Percentiles rank a stretch among this genome's conserved stretches.
These are phyloP conservation scores for Malus sylvestris DNA, from an alignment of 306 rosid species.

Conservation along the genomic window DNA sequence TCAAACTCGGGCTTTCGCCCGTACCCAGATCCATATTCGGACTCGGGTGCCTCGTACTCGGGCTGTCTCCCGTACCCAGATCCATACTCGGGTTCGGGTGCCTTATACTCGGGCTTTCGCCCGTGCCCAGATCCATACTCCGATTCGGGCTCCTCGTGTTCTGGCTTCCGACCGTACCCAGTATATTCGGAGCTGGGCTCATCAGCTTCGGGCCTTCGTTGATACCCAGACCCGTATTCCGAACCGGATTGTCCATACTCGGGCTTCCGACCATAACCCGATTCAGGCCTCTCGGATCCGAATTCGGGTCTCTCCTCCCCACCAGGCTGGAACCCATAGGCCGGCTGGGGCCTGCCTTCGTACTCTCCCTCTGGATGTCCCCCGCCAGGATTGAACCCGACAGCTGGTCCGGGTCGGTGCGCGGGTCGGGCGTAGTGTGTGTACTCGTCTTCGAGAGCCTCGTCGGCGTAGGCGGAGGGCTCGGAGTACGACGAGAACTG, in stretches of 20 bases:
- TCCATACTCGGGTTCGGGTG: constrained; percentile 15
- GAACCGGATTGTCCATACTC: not conserved
- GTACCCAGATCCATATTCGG: constrained; percentile 12
- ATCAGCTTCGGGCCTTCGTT: not conserved
- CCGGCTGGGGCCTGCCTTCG: constrained; percentile 22
- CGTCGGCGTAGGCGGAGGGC: constrained; percentile 68
- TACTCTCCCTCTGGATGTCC: constrained; percentile 11
- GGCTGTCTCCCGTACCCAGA: constrained; percentile 21
- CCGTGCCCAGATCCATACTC: constrained; percentile 16
- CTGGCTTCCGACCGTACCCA: constrained; percentile 10
- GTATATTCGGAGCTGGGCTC: constrained; percentile 7
- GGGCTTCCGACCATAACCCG: constrained; percentile 20
- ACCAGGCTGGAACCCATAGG: constrained; percentile 17
- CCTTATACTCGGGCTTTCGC: not conserved
- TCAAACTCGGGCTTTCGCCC: not conserved
- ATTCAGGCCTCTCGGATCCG: constrained; percentile 18
- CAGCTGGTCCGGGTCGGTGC: constrained; percentile 35
- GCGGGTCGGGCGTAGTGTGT: constrained; percentile 60
- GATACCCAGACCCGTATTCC: constrained; percentile 13
- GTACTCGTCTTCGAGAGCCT: constrained; percentile 60
- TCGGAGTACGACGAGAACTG: constrained; percentile 38
- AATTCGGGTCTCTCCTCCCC: constrained; percentile 4
- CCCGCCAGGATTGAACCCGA: constrained; percentile 1
- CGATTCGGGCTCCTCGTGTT: not conserved
- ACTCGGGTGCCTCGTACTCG: not conserved